Conservation (phyloP, 352 stramenopile genomes). For the Thraustochytrium striatum region DNA sequence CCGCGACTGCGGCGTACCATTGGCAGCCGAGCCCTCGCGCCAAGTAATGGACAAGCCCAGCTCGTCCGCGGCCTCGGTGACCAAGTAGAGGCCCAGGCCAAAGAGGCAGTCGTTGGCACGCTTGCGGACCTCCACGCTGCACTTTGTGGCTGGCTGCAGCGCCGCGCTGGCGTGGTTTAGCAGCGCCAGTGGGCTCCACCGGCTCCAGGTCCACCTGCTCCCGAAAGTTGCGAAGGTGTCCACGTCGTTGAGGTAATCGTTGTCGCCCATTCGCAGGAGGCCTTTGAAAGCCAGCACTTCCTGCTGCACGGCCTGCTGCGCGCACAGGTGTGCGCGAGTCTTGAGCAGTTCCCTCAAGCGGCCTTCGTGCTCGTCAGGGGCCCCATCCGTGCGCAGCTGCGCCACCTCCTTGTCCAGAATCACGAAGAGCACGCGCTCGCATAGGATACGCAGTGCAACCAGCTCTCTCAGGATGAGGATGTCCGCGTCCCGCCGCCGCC, state of each 20-base stretch:
- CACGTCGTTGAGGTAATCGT: slow-evolving; percentile 22
- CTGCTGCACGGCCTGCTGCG: background rate
- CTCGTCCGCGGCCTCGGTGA: background rate
- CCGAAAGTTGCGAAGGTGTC: slow-evolving; percentile 35
- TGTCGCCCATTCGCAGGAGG: slow-evolving; percentile 21
- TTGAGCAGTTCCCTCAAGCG: background rate
- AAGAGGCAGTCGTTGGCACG: slow-evolving; percentile 29
- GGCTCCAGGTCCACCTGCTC: slow-evolving; percentile 24
- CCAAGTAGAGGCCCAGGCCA: background rate
- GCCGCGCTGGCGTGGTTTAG: slow-evolving; percentile 5
- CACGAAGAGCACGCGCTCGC: background rate
- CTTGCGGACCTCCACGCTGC: background rate
- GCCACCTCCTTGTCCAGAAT: slow-evolving; percentile 6
- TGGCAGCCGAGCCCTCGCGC: too few relatives aligned
- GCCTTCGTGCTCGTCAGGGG: background rate
- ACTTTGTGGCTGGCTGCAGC: background rate
- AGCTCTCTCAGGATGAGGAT: slow-evolving; percentile 41
- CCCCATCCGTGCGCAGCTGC: background rate
- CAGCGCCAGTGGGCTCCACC: slow-evolving; percentile 21
- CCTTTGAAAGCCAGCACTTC: slow-evolving; percentile 20
- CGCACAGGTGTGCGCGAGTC: background rate
- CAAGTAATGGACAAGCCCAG: background rate
- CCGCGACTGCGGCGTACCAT: too few relatives aligned
- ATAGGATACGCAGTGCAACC: slow-evolving; percentile 33
- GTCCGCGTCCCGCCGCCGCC: slow-evolving; percentile 7